phyloP scores from a whole-genome alignment of 2,329 filamentous ascomycete species.

The Chaetomiaceae sp. region DNA sequence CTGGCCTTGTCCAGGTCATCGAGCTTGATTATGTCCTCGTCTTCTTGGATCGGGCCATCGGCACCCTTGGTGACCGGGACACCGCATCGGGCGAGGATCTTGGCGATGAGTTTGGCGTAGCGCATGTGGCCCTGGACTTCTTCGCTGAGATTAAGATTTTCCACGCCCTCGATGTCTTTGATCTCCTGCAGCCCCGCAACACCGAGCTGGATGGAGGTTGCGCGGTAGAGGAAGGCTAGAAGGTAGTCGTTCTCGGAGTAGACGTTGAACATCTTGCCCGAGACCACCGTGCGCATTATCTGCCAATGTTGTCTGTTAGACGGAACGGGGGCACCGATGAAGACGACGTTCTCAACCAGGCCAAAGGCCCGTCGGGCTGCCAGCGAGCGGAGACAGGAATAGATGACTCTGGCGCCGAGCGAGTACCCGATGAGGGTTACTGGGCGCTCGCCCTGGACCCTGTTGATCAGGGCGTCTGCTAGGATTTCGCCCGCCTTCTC shows the following conservation, averaged over 20 bases:
- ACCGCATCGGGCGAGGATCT: constrained; percentile 48
- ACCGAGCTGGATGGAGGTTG: constrained; percentile 75
- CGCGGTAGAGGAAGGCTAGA: constrained; percentile 80
- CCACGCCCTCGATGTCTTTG: constrained; percentile 59
- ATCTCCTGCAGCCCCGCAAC: constrained; percentile 79
- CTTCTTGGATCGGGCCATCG: constrained; percentile 44
- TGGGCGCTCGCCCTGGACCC: constrained; percentile 73
- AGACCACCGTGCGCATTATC: constrained; percentile 69
- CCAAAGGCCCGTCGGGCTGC: constrained; percentile 78
- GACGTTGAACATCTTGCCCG: constrained; percentile 79
- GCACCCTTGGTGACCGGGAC: constrained; percentile 44
- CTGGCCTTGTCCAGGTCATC: constrained; percentile 31
- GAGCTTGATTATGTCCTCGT: constrained; percentile 34
- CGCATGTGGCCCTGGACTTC: constrained; percentile 42
- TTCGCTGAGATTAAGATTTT: constrained; percentile 49
- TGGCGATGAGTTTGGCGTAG: constrained; percentile 39
- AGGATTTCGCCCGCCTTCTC: constrained; percentile 77
- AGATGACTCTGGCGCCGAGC: constrained; percentile 75
- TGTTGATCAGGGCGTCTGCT: constrained; percentile 77
- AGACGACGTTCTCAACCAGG: constrained; percentile 73
- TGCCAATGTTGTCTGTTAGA: constrained; percentile 70
- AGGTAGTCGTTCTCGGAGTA: constrained; percentile 85
- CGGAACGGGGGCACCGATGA: constrained; percentile 77
- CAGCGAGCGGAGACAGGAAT: constrained; percentile 70
- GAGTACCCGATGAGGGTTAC: constrained; percentile 80